Evolutionary conservation across 225 moss, liverwort and hornwort species (phyloP).

Genomic region (Sphagnum contortum): DNA sequence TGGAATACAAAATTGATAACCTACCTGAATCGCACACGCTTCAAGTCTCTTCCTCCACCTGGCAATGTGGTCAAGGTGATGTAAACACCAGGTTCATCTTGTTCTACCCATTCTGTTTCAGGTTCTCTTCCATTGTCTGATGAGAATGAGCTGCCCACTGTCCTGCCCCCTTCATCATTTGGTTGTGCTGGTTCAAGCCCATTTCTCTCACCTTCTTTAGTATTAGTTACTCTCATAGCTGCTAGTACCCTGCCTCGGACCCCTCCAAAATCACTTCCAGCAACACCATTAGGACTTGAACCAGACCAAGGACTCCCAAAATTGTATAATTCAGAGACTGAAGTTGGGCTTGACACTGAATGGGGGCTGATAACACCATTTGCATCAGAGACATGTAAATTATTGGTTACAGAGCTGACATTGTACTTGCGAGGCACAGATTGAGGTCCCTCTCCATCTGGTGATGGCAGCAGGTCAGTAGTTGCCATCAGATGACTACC

Average conservation of each 20-base stretch:
- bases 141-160: conserved; percentile 22
- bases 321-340: conserved; percentile 20
- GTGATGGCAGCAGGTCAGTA: conserved; percentile 31
- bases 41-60: conserved; percentile 95
- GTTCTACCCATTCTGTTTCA: conserved; percentile 98
- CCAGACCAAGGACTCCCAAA: conserved; percentile 32
- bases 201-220: conserved; percentile 44
- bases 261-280: conserved; percentile 23
- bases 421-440: conserved; percentile 36
- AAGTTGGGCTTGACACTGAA: conserved; percentile 27
- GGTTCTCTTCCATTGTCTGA: conserved; percentile 69
- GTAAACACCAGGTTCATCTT: conserved; percentile 98
- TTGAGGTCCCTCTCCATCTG: conserved; percentile 36
- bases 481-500: conserved; percentile 52
- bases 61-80: conserved; percentile 91
- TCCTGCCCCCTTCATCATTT: conserved; percentile 35
- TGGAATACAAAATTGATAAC: no score
- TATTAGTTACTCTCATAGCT: conserved; percentile 21
- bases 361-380: conserved; percentile 59
- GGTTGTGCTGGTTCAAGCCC: conserved; percentile 48
- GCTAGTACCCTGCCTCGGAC: conserved; percentile 21
- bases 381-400: conserved; percentile 34
- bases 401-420: conserved; percentile 39
- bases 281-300: conserved; percentile 18
- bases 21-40: conserved; percentile 96